A percentile compares a stretch with the other conserved stretches of the same genome.
These are phyloP conservation scores for Lachnellula occidentalis DNA, from an alignment of 2,329 filamentous ascomycete species.

Conservation along the genomic window DNA sequence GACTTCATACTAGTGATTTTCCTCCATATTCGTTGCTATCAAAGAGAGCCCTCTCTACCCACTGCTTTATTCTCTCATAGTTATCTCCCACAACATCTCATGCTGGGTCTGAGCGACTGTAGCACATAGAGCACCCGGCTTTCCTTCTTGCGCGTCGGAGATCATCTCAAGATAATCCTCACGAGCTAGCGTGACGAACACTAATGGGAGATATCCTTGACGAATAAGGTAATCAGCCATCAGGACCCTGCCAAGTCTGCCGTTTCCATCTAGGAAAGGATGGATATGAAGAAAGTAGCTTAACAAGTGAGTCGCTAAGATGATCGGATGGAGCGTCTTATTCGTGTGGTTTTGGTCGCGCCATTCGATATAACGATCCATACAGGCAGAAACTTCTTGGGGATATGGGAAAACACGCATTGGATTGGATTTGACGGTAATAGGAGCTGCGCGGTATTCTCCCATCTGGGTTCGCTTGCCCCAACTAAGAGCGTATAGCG, in stretches of 20 bases:
- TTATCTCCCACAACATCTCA: constrained; percentile 7
- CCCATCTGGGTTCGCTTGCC: constrained; percentile 10
- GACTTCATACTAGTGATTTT: too few relatives aligned
- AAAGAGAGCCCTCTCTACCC: too few relatives aligned
- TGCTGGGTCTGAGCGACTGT: constrained; percentile 1
- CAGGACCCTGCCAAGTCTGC: constrained; percentile 18
- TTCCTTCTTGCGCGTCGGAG: constrained; percentile 11
- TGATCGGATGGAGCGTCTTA: constrained; percentile 18
- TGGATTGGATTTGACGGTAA: constrained; percentile 17
- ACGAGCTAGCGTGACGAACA: constrained; percentile 13
- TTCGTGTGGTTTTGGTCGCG: constrained; percentile 9
- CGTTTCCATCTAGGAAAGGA: constrained; percentile 25
- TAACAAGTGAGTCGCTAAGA: constrained; percentile 6
- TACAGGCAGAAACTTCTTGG: constrained; percentile 19
- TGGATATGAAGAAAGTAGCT: constrained; percentile 10
- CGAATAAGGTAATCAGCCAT: constrained; percentile 24
- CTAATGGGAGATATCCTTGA: constrained; percentile 20
- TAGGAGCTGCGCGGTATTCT: constrained; percentile 17
- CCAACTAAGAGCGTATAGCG: constrained; percentile 12
- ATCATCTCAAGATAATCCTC: constrained; percentile 22
- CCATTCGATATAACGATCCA: constrained; percentile 17
- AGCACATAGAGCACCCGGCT: constrained; percentile 9
- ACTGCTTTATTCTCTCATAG: background rate
- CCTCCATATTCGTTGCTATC: too few relatives aligned
- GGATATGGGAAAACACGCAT: constrained; percentile 22